Base-by-base conservation (phyloP, 441 rosid species). In the Jatropha podagrica region DNA sequence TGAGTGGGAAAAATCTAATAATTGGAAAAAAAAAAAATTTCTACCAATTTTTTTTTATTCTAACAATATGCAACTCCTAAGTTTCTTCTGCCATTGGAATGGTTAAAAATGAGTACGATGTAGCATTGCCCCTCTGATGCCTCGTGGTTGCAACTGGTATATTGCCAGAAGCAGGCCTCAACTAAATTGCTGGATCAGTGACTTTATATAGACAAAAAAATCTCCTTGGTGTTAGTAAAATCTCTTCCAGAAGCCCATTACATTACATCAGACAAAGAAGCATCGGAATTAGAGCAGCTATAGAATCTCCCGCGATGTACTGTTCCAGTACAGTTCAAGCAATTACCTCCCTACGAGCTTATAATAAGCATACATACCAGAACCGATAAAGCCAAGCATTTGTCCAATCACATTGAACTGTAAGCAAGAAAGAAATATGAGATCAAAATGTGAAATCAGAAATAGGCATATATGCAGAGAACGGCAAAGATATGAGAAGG, bases 351-450 rank as follows among this genome's bases (percentile, higher is more conserved):
- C 97, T 3, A 83, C 56, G 69, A 96, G 86, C 89, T 92, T 96
- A 79, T 78, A 89, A 83, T 88, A 93, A 74, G 99, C 99, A 76
- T 96, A 96, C 79, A 92, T 77, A 73, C 91, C 98, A 42, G 99
- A 96, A 75, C 99, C 99, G n/a, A 87, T 59, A 81, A 96, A 93
- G 59, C 99, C 99, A 68, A 96, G 87, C 60, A 85, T 61, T 83
- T 96, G 99, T 49, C 99, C 99, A 12, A 84, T 78, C 51, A 96
- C 84, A 83, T 96, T 96, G 84, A 96, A 86, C 99, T 93, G 94
- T 79, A 79, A 69, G 65, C 59, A 59, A 74, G 41, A 42, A 63
- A 74, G 20, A 66, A 48, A 56, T 18, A 58, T 8, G 18, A 9
- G 13, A 63, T 55, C 11, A 71, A 5, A 68, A 40, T 32, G 41